phyloP scores from a whole-genome alignment of 306 rosid species.

The Quercus glauca region DNA sequence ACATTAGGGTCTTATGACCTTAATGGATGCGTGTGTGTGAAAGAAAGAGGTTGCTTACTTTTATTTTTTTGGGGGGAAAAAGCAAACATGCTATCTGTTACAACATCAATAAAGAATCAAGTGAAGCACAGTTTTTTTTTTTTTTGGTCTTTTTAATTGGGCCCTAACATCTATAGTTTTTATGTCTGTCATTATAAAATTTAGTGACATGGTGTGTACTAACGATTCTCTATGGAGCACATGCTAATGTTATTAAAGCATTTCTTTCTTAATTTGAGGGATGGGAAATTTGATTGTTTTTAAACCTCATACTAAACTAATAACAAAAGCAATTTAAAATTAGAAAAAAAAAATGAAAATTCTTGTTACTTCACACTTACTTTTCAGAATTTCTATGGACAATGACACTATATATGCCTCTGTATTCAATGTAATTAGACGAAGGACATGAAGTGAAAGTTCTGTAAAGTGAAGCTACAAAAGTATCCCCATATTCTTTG shows the following conservation, averaged over 20 bases:
- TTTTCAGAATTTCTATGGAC: conserved; percentile 25
- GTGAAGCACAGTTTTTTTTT: conserved; percentile 7
- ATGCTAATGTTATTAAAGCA: not conserved
- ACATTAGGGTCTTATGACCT: not conserved
- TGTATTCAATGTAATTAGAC: conserved; percentile 40
- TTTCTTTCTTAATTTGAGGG: conserved; percentile 28
- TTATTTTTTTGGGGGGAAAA: not conserved
- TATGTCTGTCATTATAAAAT: conserved; percentile 28
- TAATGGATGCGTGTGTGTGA: too few relatives aligned
- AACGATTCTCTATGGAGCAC: not conserved
- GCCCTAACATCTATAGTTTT: conserved; percentile 36
- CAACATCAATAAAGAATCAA: conserved; percentile 9
- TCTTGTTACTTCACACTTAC: not conserved
- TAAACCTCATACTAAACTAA: not conserved
- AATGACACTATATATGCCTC: conserved; percentile 38
- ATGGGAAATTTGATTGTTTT: conserved; percentile 30
- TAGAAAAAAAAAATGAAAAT: not conserved
- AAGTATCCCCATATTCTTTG: conserved; percentile 35
- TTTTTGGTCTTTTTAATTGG: not conserved
- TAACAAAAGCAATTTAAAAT: not conserved
- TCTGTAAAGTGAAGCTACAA: conserved; percentile 35
- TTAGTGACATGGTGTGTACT: conserved; percentile 3
- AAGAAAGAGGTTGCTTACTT: not conserved
- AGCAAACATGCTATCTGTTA: not conserved
- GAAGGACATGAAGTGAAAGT: conserved; percentile 33